A percentile compares a stretch with the other conserved stretches of the same genome.
phyloP scores from a whole-genome alignment of 2,329 filamentous ascomycete species.

The Ceratocystis harringtonii region DNA sequence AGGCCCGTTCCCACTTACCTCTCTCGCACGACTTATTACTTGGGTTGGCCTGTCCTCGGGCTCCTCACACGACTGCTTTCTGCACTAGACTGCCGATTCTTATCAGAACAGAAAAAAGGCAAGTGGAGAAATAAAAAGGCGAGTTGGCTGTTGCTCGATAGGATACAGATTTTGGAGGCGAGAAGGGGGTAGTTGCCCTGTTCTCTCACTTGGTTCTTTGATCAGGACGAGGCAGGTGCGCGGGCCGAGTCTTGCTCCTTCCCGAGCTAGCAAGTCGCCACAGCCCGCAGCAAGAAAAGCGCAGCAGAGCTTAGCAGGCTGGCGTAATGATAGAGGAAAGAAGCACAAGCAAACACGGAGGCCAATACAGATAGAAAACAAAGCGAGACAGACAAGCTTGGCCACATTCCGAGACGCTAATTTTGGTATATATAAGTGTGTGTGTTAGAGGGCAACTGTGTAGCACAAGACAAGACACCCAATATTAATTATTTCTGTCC shows the following conservation, averaged over 20 bases:
- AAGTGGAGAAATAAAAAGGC: neutral
- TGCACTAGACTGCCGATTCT: no score
- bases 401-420: neutral
- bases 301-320: neutral
- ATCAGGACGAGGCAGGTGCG: neutral
- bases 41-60: neutral
- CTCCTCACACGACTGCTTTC: no score
- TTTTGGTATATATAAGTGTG: no score
- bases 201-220: neutral
- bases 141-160: neutral
- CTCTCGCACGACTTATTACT: neutral
- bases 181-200: neutral
- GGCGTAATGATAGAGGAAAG: neutral
- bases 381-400: neutral
- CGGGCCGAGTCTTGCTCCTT: slow-evolving; percentile 3
- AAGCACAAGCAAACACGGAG: no score
- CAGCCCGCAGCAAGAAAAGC: neutral
- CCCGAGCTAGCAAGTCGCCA: neutral
- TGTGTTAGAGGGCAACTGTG: neutral
- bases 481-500: neutral
- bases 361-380: neutral
- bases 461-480: neutral
- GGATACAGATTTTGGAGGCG: neutral
- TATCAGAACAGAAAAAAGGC: neutral
- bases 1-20: neutral